phyloP scores from a whole-genome alignment of 2,329 filamentous ascomycete species.

The Aureobasidium uvarum region DNA sequence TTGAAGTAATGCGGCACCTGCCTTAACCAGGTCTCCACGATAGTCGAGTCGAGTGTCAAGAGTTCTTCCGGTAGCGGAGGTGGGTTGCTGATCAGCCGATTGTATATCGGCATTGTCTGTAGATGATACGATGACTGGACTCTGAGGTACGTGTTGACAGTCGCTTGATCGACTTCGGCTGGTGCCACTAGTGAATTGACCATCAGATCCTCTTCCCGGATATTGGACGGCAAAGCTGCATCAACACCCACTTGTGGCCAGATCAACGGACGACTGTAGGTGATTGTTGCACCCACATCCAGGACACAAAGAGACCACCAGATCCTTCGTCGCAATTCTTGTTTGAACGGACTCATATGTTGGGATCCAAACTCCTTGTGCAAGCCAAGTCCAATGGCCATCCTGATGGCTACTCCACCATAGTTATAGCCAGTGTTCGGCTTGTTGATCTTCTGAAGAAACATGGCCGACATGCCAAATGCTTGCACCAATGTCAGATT shows the following conservation, averaged over 20 bases:
- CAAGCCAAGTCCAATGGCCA: slow-evolving; percentile 52
- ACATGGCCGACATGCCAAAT: slow-evolving; percentile 50
- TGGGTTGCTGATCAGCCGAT: slow-evolving; percentile 47
- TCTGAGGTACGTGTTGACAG: slow-evolving; percentile 47
- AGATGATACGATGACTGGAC: slow-evolving; percentile 50
- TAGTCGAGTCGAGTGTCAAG: slow-evolving; percentile 41
- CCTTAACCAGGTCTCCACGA: slow-evolving; percentile 38
- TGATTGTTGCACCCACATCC: slow-evolving; percentile 52
- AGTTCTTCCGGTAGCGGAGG: slow-evolving; percentile 46
- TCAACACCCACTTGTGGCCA: slow-evolving; percentile 49
- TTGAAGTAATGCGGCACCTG: slow-evolving; percentile 43
- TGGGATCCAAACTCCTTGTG: slow-evolving; percentile 52
- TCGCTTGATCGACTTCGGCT: slow-evolving; percentile 30
- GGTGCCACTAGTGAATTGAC: background rate
- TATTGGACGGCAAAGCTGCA: slow-evolving; percentile 32
- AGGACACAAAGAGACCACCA: slow-evolving; percentile 47
- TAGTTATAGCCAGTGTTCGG: slow-evolving; percentile 54
- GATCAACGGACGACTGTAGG: slow-evolving; percentile 50
- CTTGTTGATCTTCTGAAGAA: slow-evolving; percentile 52
- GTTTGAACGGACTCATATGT: slow-evolving; percentile 45
- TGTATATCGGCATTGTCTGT: slow-evolving; percentile 48
- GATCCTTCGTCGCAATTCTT: slow-evolving; percentile 40
- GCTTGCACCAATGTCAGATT: slow-evolving; percentile 52
- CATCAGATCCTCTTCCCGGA: slow-evolving; percentile 5
- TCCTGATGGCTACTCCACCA: slow-evolving; percentile 49